Evolutionary conservation across 176 grass and related monocot species (phyloP).

Genomic region (Oryza nivara): DNA sequence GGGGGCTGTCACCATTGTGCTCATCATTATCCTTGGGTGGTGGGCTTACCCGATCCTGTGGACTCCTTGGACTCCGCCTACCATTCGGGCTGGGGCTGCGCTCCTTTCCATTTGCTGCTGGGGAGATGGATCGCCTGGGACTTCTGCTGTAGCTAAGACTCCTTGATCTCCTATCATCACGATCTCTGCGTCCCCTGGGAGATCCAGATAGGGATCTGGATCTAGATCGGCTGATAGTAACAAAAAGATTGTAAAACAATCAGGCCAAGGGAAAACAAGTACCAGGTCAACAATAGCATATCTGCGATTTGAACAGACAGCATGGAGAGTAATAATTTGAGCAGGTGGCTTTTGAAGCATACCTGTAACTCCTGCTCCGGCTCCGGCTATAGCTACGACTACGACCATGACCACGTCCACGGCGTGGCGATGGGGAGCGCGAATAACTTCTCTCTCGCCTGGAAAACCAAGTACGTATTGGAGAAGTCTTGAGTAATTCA

Average conservation of each 20-base stretch:
- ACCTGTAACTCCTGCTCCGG: conserved; percentile 74
- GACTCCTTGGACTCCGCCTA: conserved; percentile 64
- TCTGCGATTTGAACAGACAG: not conserved
- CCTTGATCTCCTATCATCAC: conserved; percentile 56
- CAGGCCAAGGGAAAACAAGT: not conserved
- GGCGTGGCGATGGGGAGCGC: conserved; percentile 70
- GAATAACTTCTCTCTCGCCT: conserved; percentile 85
- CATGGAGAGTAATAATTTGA: not conserved
- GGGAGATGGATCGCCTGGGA: conserved; percentile 55
- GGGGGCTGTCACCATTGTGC: conserved; percentile 57
- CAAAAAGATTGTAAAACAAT: conserved; percentile 3
- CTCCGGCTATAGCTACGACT: conserved; percentile 85
- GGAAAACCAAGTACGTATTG: not conserved
- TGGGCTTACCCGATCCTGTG: conserved; percentile 43
- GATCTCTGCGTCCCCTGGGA: conserved; percentile 51
- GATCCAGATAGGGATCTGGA: conserved; percentile 63
- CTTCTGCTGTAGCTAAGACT: conserved; percentile 85
- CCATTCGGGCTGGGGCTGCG: conserved; percentile 58
- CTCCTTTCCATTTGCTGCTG: conserved; percentile 54
- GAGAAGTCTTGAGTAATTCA: not conserved
- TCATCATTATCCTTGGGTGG: conserved; percentile 58
- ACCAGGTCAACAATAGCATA: not conserved
- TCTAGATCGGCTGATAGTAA: conserved; percentile 38
- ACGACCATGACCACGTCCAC: conserved; percentile 54
- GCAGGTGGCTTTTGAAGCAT: not conserved